Base-by-base conservation (phyloP, 2,329 filamentous ascomycete genomes). In the Xylaria polymorpha region DNA sequence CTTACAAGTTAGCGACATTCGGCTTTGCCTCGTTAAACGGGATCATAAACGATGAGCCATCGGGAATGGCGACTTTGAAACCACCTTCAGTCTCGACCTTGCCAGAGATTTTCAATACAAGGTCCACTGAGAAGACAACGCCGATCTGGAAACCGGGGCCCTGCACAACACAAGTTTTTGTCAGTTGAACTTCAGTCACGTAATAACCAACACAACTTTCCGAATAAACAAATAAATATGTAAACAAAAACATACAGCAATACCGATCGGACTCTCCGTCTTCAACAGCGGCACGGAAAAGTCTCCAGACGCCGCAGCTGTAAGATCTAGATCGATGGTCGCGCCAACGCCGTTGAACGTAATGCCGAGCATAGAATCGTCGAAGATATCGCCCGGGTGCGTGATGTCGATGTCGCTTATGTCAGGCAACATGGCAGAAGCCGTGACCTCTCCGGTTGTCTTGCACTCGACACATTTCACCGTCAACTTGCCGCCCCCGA, bases 341-440 rank as follows among this genome's bases (percentile, higher is more conserved):
- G 73, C 76, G 12, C 74, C 73, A 14, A 77, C 75, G 8, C 76
- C 76, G 18, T 74, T 69, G 69, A 77, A 77, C 14, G 65, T 69
- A 18, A 77, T 56, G 0, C 71, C 71, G 4, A 77, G 29, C 44
- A 70, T 71, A 29, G 74, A 72, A 4, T 74, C 66, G 50, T 76
- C 70, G 59, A 77, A 72, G 15, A 73, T 74, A 51, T 77, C 73
- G 4, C 44, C 35, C 0, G 72, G 60, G 32, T 77, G 68, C 14
- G 56, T 64, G n/a, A 77, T 50, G 44, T 74, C 71, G 20, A 77
- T 58, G n/a, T 77, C 74, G 39, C 62, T 72, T 22, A 77, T 59
- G 46, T 76, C 69, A 6, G 76, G 75, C 43, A 77, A 68, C 43
- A 69, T 74, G 20, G 74, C 73, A 2, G 73, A 73, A 10, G 72